Percentiles rank a stretch among this genome's conserved stretches.
phyloP scores from a whole-genome alignment of 139 green algal species.

The Chlamydomonas asymmetrica region DNA sequence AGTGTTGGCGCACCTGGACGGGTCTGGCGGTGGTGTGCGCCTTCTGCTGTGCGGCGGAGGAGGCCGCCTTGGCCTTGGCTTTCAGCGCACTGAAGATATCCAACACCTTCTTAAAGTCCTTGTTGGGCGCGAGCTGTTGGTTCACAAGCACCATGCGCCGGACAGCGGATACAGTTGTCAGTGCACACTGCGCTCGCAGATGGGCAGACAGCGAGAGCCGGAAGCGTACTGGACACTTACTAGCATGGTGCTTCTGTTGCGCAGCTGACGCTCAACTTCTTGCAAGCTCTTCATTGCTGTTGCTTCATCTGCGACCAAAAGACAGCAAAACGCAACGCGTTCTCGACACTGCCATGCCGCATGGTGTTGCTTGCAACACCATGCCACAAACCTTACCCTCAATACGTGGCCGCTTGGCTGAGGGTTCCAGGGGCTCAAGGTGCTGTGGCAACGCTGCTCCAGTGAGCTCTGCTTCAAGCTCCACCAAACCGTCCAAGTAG shows the following conservation, averaged over 20 bases:
- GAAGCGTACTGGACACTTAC: constrained; percentile 8
- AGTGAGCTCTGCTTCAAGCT: constrained; percentile 15
- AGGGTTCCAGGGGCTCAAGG: constrained; percentile 17
- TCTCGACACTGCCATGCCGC: neutral
- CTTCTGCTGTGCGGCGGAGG: neutral
- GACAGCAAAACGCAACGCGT: neutral
- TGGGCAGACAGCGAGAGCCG: neutral
- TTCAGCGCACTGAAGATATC: constrained; percentile 16
- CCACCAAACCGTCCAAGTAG: constrained; percentile 39
- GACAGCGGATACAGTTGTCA: neutral
- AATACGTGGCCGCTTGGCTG: constrained; percentile 40
- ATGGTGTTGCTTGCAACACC: neutral
- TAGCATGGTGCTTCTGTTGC: constrained; percentile 59
- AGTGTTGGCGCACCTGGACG: neutral
- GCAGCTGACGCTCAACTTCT: constrained; percentile 53
- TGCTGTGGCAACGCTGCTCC: neutral
- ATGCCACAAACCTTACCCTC: constrained; percentile 9
- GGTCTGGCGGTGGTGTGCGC: constrained; percentile 1
- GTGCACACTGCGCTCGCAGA: neutral
- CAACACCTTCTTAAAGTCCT: constrained; percentile 35
- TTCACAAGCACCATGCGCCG: neutral
- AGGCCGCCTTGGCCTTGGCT: neutral
- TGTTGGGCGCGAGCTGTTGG: constrained; percentile 25
- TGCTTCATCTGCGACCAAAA: constrained; percentile 17
- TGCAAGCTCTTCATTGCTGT: constrained; percentile 23